Conservation (phyloP, 768 basidiomycete genomes). For the Gymnopilus junonius region DNA sequence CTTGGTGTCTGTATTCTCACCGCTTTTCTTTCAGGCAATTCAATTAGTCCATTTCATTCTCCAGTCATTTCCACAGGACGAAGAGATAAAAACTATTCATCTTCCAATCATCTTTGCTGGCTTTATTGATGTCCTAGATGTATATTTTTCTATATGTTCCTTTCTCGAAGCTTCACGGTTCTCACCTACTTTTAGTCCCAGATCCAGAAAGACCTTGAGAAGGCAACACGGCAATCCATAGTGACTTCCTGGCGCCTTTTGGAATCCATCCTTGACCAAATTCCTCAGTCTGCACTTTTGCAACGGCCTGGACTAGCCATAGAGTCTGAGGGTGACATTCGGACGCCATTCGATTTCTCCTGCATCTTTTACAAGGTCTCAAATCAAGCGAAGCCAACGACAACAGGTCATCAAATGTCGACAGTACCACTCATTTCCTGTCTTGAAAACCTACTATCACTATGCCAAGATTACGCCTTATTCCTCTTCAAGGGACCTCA, state of each 20-base stretch:
- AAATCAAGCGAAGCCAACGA: constrained; percentile 24
- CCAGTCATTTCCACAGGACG: constrained; percentile 80
- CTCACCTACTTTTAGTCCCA: constrained; percentile 34
- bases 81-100: constrained; percentile 82
- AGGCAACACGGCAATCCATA: constrained; percentile 38
- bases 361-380: constrained; percentile 61
- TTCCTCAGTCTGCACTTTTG: constrained; percentile 52
- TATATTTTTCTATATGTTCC: constrained; percentile 36
- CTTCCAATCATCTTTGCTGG: constrained; percentile 79
- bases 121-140: constrained; percentile 66
- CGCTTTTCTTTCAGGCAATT: constrained; percentile 53
- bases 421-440: constrained; percentile 58
- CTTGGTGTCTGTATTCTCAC: not conserved
- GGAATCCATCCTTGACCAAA: constrained; percentile 55
- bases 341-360: constrained; percentile 58
- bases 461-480: constrained; percentile 50
- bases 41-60: constrained; percentile 76
- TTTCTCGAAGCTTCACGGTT: not conserved
- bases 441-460: constrained; percentile 56
- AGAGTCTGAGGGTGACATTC: constrained; percentile 34
- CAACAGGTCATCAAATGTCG: constrained; percentile 28
- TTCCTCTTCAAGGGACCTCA: constrained; percentile 35
- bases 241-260: constrained; percentile 51
- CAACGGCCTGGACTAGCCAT: constrained; percentile 53
- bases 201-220: constrained; percentile 39